Percentiles rank a stretch among this genome's conserved stretches.
phyloP scores from a whole-genome alignment of 169 alveolate genomes.

The Cryptosporidium sp. region DNA sequence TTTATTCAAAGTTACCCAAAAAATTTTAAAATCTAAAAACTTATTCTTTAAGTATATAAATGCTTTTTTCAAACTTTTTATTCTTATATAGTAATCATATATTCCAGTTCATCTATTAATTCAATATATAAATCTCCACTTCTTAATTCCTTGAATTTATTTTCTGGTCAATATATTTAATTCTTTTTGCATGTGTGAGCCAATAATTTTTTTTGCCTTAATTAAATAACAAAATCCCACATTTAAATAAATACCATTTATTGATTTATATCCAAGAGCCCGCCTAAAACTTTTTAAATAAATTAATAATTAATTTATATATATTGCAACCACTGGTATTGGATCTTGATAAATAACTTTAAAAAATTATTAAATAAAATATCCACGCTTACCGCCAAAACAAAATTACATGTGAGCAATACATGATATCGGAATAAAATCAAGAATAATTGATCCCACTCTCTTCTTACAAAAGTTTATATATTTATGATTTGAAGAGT shows the following conservation, averaged over 20 bases:
- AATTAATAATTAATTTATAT: not conserved
- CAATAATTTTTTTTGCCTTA: not conserved
- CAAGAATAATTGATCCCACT: not conserved
- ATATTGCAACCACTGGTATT: not conserved
- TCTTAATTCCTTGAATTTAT: not conserved
- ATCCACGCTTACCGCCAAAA: slow-evolving; percentile 4
- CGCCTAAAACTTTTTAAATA: not conserved
- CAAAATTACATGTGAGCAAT: not conserved
- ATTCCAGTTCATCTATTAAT: not conserved
- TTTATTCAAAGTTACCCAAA: not conserved
- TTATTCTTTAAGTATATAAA: not conserved
- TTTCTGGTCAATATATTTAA: not conserved
- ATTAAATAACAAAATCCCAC: not conserved
- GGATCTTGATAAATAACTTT: not conserved
- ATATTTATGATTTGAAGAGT: not conserved
- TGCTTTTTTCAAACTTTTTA: not conserved
- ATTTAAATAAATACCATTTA: not conserved
- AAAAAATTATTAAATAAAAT: not conserved
- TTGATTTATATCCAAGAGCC: not conserved
- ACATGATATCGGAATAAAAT: not conserved
- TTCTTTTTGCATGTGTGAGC: slow-evolving; percentile 14
- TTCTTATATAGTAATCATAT: not conserved
- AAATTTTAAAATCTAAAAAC: not conserved
- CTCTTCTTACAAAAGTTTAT: not conserved
- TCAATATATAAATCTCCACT: not conserved